Conservation (phyloP, 148 eudicot genomes). For the Polygonum aviculare region DNA sequence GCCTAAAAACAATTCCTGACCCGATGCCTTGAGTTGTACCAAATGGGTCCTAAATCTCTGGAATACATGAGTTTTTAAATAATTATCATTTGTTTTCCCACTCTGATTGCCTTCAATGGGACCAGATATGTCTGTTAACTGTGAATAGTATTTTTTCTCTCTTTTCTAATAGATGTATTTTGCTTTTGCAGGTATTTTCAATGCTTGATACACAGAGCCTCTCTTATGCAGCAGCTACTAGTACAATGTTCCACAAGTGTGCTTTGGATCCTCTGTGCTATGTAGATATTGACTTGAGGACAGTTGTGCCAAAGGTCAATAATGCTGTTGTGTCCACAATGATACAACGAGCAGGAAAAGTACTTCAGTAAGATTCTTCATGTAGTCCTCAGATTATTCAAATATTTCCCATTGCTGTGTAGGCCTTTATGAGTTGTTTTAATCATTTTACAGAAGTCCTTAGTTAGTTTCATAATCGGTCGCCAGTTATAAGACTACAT, state of each 20-base stretch:
- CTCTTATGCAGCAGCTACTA: constrained; percentile 50
- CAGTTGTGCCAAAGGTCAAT: constrained; percentile 48
- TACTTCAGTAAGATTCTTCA: constrained; percentile 27
- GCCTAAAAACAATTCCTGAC: background rate
- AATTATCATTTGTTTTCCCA: background rate
- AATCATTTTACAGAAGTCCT: background rate
- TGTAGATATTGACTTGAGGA: constrained; percentile 44
- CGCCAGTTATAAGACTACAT: background rate
- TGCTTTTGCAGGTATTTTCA: constrained; percentile 40
- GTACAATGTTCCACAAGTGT: constrained; percentile 53
- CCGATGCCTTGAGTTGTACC: background rate
- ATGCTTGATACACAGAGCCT: constrained; percentile 54
- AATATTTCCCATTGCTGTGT: background rate
- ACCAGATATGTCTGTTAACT: background rate
- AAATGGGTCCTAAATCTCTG: background rate
- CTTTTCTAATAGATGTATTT: background rate
- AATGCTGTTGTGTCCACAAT: constrained; percentile 51
- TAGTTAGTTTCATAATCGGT: background rate
- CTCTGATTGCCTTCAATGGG: background rate
- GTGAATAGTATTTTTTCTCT: background rate
- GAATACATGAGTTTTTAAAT: background rate
- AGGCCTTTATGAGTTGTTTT: background rate
- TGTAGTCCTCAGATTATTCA: no score
- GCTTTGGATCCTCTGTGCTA: constrained; percentile 54
- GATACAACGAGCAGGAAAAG: constrained; percentile 65